Percentiles rank a stretch among this genome's conserved stretches.
Conservation (phyloP, 2,329 filamentous ascomycete species). For the Aspergillus neotritici region DNA sequence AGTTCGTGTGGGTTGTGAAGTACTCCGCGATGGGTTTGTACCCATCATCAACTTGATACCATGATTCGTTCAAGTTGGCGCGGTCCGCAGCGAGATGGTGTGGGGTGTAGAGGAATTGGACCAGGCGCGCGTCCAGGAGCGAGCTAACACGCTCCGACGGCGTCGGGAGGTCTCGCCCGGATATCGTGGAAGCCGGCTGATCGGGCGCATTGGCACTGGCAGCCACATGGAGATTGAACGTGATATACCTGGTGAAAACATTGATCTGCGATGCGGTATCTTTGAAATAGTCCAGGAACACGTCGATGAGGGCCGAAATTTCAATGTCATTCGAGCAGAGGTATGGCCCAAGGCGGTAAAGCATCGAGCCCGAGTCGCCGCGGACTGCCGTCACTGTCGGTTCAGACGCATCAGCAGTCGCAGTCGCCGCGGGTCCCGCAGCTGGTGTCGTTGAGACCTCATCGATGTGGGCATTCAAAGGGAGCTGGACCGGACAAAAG, state of each 20-base stretch:
- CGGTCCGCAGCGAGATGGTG: conserved; percentile 47
- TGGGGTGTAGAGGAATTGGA: conserved; percentile 52
- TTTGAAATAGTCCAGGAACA: conserved; percentile 51
- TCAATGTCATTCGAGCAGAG: conserved; percentile 52
- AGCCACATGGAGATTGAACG: conserved; percentile 57
- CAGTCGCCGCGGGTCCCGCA: conserved; percentile 15
- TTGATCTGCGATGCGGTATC: conserved; percentile 51
- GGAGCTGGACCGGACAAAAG: conserved; percentile 56
- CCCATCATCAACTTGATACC: conserved; percentile 44
- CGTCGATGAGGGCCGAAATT: conserved; percentile 44
- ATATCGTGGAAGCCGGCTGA: conserved; percentile 37
- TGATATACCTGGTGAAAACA: conserved; percentile 50
- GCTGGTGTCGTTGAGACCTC: conserved; percentile 15
- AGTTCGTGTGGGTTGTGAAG: conserved; percentile 40
- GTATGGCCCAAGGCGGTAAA: conserved; percentile 48
- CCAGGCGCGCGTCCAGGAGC: conserved; percentile 45
- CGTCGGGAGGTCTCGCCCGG: conserved; percentile 42
- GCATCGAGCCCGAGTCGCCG: conserved; percentile 22
- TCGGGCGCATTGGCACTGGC: conserved; percentile 39
- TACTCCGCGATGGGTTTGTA: conserved; percentile 50
- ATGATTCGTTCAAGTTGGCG: conserved; percentile 52
- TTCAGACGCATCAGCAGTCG: conserved; percentile 10
- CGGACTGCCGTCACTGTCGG: conserved; percentile 15
- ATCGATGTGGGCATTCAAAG: conserved; percentile 23
- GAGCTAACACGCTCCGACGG: conserved; percentile 42